Evolutionary conservation across 495 filamentous ascomycete genomes (phyloP).

Genomic region (Friedmanniomyces simplex): DNA sequence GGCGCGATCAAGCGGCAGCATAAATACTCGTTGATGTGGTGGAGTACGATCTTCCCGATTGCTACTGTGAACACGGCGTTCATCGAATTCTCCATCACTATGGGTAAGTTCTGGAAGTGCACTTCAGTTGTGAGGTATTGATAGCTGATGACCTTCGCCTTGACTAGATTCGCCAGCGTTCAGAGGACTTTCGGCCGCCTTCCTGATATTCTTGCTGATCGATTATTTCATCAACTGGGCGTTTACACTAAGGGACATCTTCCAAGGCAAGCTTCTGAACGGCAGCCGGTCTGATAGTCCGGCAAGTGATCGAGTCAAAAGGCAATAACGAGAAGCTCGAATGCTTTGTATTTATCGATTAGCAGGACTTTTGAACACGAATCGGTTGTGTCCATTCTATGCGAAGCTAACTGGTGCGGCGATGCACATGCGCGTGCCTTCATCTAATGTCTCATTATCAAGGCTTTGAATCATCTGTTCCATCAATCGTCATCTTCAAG

Average conservation of each 20-base stretch:
- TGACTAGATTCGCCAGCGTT: conserved; percentile 6
- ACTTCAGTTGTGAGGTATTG: too few species aligned
- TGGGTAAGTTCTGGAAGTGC: too few species aligned
- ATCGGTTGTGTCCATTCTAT: too few species aligned
- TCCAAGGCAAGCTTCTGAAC: conserved; percentile 3
- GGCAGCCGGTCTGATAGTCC: neutral
- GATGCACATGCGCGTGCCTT: too few species aligned
- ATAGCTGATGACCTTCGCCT: too few species aligned
- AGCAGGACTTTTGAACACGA: too few species aligned
- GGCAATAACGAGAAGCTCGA: too few species aligned
- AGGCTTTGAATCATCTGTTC: neutral
- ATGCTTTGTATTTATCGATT: too few species aligned
- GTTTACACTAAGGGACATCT: conserved; percentile 9
- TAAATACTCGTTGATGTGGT: conserved; percentile 10
- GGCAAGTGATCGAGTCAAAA: neutral
- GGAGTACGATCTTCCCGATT: conserved; percentile 1
- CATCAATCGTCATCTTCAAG: neutral
- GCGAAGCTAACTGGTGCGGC: too few species aligned
- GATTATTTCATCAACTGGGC: conserved; percentile 10
- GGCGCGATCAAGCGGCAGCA: neutral
- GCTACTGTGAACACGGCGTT: conserved; percentile 5
- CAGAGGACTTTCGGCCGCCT: neutral
- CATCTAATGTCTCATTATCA: neutral
- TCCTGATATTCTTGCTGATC: conserved; percentile 5
- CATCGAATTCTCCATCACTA: neutral